These are phyloP conservation scores for Mucor velutinosus DNA, from an alignment of 371 early-diverging fungal species.

Conservation along the genomic window DNA sequence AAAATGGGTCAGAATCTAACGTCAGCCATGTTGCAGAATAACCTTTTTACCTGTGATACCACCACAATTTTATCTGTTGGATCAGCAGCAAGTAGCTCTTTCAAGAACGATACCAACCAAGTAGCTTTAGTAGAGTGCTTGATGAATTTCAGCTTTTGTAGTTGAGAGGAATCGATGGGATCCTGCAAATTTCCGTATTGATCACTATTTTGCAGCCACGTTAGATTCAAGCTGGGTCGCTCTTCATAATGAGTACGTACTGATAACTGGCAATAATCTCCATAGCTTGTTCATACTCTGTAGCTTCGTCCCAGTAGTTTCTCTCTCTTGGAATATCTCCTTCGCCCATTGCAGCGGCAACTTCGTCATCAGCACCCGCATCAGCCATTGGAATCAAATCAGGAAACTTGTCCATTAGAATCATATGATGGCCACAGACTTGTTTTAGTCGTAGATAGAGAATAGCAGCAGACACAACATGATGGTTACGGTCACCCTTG, in stretches of 20 bases:
- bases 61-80: slow-evolving; percentile 42
- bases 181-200: slow-evolving; percentile 30
- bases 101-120: slow-evolving; percentile 36
- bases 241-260: slow-evolving; percentile 17
- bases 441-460: slow-evolving; percentile 47
- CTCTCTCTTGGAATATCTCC: slow-evolving; percentile 9
- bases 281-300: slow-evolving; percentile 30
- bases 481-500: slow-evolving; percentile 16
- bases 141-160: slow-evolving; percentile 31
- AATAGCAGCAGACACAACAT: slow-evolving; percentile 21
- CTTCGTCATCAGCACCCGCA: slow-evolving; percentile 4
- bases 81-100: slow-evolving; percentile 9
- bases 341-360: background rate
- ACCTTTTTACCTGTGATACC: slow-evolving; percentile 36
- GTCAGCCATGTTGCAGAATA: background rate
- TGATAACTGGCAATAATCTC: slow-evolving; percentile 42
- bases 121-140: slow-evolving; percentile 40
- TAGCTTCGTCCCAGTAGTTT: slow-evolving; percentile 23
- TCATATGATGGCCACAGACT: slow-evolving; percentile 43
- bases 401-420: slow-evolving; percentile 40
- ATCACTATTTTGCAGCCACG: slow-evolving; percentile 20
- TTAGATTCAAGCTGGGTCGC: background rate
- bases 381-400: slow-evolving; percentile 35
- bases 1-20: background rate
- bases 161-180: slow-evolving; percentile 29